These are phyloP conservation scores for Coemansia asiatica DNA, from an alignment of 192 early-diverging fungal genomes.

Conservation along the genomic window DNA sequence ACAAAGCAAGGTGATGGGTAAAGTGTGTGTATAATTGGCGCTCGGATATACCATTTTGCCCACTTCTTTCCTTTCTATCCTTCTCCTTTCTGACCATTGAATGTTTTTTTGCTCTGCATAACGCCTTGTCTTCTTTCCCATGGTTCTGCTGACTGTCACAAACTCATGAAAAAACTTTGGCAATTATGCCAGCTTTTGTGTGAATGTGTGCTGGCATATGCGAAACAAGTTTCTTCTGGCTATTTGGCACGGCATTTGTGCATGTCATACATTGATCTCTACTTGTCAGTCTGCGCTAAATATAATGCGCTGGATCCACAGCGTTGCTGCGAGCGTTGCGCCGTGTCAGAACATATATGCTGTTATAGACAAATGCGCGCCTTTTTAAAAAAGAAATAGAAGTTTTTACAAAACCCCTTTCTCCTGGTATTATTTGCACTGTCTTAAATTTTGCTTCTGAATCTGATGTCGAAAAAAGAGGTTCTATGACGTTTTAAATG, in stretches of 20 bases:
- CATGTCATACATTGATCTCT: neutral
- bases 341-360: neutral
- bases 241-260: neutral
- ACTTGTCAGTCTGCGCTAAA: neutral
- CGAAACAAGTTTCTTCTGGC: neutral
- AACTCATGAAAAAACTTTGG: neutral
- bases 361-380: neutral
- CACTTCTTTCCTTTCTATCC: neutral
- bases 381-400: no score
- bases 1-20: neutral
- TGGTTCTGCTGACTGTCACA: neutral
- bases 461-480: neutral
- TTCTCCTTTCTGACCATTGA: no score
- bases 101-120: neutral
- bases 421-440: no score
- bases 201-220: neutral
- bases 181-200: slow-evolving; percentile 1
- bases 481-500: neutral
- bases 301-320: neutral
- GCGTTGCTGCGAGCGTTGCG: neutral
- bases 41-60: slow-evolving; percentile 4
- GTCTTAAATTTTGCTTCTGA: neutral
- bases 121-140: neutral
- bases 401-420: neutral
- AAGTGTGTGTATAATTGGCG: neutral